Base-by-base conservation (phyloP, 768 basidiomycete genomes). In the Amanita pseudoporphyria region DNA sequence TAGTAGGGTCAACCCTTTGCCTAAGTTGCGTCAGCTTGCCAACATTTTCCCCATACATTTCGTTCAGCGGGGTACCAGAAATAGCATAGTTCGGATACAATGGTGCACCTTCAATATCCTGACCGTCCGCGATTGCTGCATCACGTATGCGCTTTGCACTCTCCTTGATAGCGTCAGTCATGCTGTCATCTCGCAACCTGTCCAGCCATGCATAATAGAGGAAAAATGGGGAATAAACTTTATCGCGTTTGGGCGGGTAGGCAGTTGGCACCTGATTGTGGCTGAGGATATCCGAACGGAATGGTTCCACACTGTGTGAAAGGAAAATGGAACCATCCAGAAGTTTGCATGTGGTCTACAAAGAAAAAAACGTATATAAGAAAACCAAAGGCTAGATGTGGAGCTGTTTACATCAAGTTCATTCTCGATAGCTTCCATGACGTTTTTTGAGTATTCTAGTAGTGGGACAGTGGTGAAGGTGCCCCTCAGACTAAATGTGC, bases 31-130 rank as follows among this genome's bases (percentile, higher is more conserved):
- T 51, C 51, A 78, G 51, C 52, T 51, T 56, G 24, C 50, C 53
- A 6, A 79, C 40, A 48, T 74, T 71, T 3, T 30, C 53, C 3
- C 73, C 74, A 49, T 71, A 76, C 28, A 80, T 65, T 13, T 58
- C 54, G 45, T 67, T 61, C 33, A 76, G 42, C 3, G 73, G 66
- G 14, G 74, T 77, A 50, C 68, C 67, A 19, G 55, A 61, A 12
- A 71, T 58, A 28, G 77, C 76, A 51, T 78, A 77, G 59, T 80
- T 80, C 41, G 62, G 57, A 41, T 49, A 49, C 38, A 40, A 31
- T 6, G 47, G 47, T 2, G 47, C 47, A 22, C 40, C 55, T 74
- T 77, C 49, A 65, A 64, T 61, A 13, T 38, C 52, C 57, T 69
- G 65, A 22, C 69, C 69, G 48, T 64, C 54, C 9, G 56, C 51